Evolutionary conservation across 495 filamentous ascomycete species (phyloP), one percentile per base, ranked within the genome.

Genomic region (Clavariopsis aquatica): DNA sequence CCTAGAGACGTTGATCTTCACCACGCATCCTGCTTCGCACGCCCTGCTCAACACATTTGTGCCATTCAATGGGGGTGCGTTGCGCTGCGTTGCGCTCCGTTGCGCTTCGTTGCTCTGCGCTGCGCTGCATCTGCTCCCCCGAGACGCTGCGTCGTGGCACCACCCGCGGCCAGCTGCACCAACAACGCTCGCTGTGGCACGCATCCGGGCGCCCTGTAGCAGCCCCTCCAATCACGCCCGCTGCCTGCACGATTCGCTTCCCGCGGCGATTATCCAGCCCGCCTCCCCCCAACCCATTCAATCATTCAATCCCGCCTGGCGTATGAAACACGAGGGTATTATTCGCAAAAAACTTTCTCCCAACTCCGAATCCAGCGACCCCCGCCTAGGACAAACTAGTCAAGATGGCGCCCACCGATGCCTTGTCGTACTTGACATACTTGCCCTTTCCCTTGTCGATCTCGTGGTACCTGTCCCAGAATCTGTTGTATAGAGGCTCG

Each of bases 381-480:
- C 1, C 46, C 54, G n/a, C 17, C 29, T 47, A 71, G 41, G 52
- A 65, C 69, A 79, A 61, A 13, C 69, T 53, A n/a, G 75, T 72
- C 65, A 80, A 60, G 13, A 62, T 46, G 24, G 61, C 41, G 13
- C 60, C 64, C 59, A 80, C 63, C 64, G 72, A 64, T 38, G 52
- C 82, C 78, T 96, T 96, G 77, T 97, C 92, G 73, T 94, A 98
- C 80, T 93, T 96, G 77, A 93, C 91, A 77, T 98, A 96, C 78
- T 98, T 98, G 62, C 92, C 92, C 74, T 90, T 90, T 31, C 94
- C 92, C 77, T 94, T 96, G 77, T 98, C 96, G 68, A 96, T 82
- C 79, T 98, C 94, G 74, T 97, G 93, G 77, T 99, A 99, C 20
- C 93, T 86, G 78, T 98, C 95, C 82, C 91, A 96, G 78, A 98